Evolutionary conservation across 371 early-diverging fungal species (phyloP).

Genomic region (Mucor sp.): DNA sequence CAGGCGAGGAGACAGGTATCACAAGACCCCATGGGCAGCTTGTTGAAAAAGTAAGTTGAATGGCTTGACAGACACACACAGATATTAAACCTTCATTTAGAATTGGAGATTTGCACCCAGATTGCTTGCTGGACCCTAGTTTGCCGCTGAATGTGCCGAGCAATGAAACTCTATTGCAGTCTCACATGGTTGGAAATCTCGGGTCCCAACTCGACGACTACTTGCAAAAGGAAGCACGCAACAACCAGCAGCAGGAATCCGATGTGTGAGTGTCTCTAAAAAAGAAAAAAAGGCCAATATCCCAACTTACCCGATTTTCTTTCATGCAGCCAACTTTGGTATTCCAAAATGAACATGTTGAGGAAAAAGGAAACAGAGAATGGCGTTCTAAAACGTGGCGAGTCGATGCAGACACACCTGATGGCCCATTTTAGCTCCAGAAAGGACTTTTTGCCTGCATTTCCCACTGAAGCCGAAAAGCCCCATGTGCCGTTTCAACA

Average conservation of each 20-base stretch:
- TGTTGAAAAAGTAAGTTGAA: constrained; percentile 26
- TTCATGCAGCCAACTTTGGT: constrained; percentile 37
- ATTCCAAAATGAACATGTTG: constrained; percentile 51
- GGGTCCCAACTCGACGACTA: constrained; percentile 54
- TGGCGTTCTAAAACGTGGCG: constrained; percentile 13
- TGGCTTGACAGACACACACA: background rate
- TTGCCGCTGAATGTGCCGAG: constrained; percentile 54
- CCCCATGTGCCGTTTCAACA: constrained; percentile 63
- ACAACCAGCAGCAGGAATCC: constrained; percentile 38
- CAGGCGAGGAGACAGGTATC: background rate
- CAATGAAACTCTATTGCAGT: constrained; percentile 33
- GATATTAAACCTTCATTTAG: constrained; percentile 14
- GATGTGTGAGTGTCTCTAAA: constrained; percentile 44
- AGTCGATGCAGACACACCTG: constrained; percentile 33
- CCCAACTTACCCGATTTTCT: background rate
- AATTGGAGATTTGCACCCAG: constrained; percentile 65
- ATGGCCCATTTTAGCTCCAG: constrained; percentile 52
- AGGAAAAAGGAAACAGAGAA: constrained; percentile 29
- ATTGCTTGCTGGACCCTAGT: constrained; percentile 58
- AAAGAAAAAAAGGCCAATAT: too few relatives aligned
- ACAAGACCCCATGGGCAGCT: constrained; percentile 15
- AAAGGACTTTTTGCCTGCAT: constrained; percentile 60
- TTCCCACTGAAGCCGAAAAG: constrained; percentile 57
- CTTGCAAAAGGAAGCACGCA: constrained; percentile 53
- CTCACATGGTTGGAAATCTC: constrained; percentile 38